phyloP scores from a whole-genome alignment of 345 rosid species.

The Turnera subulata region DNA sequence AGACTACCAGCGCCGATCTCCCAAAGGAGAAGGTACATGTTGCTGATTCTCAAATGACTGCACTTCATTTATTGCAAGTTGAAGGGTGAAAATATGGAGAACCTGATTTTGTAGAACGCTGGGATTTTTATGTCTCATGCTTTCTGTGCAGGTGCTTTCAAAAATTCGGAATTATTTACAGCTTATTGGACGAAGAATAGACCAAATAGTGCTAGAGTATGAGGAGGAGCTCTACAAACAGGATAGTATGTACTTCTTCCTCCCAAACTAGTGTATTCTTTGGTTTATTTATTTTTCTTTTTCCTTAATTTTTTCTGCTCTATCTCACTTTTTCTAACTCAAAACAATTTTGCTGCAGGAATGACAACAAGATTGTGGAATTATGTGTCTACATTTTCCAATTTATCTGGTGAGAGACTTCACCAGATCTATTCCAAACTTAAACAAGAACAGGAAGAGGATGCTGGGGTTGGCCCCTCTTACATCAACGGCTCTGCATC shows the following conservation, averaged over 20 bases:
- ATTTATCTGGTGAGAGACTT: constrained; percentile 83
- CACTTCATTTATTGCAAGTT: neutral
- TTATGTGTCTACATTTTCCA: constrained; percentile 89
- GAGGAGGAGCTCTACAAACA: constrained; percentile 66
- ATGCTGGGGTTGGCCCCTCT: constrained; percentile 69
- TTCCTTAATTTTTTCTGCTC: neutral
- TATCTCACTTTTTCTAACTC: neutral
- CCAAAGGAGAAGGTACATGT: constrained; percentile 79
- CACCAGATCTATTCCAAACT: constrained; percentile 90
- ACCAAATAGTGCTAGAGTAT: constrained; percentile 67
- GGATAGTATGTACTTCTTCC: constrained; percentile 59
- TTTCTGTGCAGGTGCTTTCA: constrained; percentile 66
- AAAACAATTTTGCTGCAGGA: constrained; percentile 44
- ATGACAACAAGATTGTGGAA: constrained; percentile 89
- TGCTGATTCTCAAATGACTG: neutral
- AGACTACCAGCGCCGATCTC: constrained; percentile 94
- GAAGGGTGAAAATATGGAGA: no score
- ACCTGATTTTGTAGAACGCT: neutral
- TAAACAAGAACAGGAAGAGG: constrained; percentile 72
- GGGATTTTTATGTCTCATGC: neutral
- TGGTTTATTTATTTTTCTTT: neutral
- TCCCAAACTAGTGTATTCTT: neutral
- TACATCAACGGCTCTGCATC: constrained; percentile 50
- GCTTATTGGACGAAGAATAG: constrained; percentile 84
- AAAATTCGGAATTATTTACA: constrained; percentile 90